phyloP scores from a whole-genome alignment of 2,329 filamentous ascomycete species.

The Diaporthe longicolla region DNA sequence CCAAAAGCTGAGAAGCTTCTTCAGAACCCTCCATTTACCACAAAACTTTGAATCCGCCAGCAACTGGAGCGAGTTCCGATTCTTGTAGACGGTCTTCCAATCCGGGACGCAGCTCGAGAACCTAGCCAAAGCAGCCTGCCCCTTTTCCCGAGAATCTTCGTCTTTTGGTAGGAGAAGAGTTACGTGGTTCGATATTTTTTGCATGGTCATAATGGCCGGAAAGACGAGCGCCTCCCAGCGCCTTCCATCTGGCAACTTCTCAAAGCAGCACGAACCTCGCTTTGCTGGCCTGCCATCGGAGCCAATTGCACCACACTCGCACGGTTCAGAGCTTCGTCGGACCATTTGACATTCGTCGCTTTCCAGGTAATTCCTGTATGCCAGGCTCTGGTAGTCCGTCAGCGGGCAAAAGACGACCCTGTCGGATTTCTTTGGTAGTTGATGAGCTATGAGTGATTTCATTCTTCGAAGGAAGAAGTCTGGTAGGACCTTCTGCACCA shows the following conservation, averaged over 20 bases:
- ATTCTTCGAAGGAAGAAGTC: constrained; percentile 92
- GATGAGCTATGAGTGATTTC: constrained; percentile 92
- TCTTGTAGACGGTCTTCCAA: constrained; percentile 81
- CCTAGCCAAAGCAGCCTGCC: constrained; percentile 81
- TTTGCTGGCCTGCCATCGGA: constrained; percentile 62
- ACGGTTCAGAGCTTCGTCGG: constrained; percentile 75
- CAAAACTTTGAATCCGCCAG: constrained; percentile 92
- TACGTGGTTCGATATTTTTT: constrained; percentile 94
- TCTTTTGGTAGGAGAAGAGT: constrained; percentile 81
- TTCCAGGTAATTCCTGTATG: constrained; percentile 86
- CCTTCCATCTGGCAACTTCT: constrained; percentile 70
- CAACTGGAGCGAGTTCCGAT: constrained; percentile 83
- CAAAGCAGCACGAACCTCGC: constrained; percentile 85
- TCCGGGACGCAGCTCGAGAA: constrained; percentile 81
- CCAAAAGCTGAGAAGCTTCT: constrained; percentile 91
- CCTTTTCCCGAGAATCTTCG: constrained; percentile 76
- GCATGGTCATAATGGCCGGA: constrained; percentile 83
- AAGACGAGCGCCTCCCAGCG: constrained; percentile 86
- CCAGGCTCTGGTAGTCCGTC: constrained; percentile 82
- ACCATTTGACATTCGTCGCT: constrained; percentile 80
- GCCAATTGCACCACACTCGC: constrained; percentile 74
- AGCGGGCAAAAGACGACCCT: constrained; percentile 95
- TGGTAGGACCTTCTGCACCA: constrained; percentile 89
- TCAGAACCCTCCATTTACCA: constrained; percentile 95
- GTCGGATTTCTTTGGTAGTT: constrained; percentile 95